Base-by-base conservation (phyloP, 805 yeast genomes). In the Metschnikowia reukaufii region DNA sequence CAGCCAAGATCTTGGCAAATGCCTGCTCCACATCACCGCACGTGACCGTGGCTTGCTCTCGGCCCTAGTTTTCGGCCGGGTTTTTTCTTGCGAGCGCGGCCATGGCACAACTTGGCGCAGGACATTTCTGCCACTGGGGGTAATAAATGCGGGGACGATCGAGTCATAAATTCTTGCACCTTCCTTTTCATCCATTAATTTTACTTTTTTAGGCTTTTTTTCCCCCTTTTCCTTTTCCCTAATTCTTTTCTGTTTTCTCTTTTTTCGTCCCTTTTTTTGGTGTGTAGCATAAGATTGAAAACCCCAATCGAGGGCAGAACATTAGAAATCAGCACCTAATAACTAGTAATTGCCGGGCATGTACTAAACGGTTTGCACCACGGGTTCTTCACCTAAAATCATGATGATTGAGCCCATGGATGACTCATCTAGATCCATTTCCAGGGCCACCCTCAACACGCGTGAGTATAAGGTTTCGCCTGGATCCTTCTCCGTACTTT, bases 381-480 rank as follows among this genome's bases (percentile, higher is more conserved):
- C 19, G 41, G 37, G 23, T 8, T 43, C 48, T 34, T 47, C 50
- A 19, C 44, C 30, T 25, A 50, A 18, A 12, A 46, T 50, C 27
- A 47, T 42, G 27, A 50, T 31, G 18, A 50, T 25, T n/a, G 50
- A 44, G 31, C 53, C 53, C 37, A 47, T 48, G 32, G 50, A 42
- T n/a, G 39, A 38, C 37, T 50, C 50, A 20, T 50, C 53, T n/a
- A 50, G 42, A 30, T 47, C 45, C 44, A 40, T 33, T 3, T 41
- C 50, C 38, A 36, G 20, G 16, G 53, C 53, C 17, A 36, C 50
- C 13, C 38, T 31, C 37, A 46, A 17, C 5, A 43, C 39, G n/a
- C 33, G 20, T 8, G 48, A 29, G 23, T 44, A 46, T 6, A 45
- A 42, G 20, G 25, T 45, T n/a, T 49, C 44, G 13, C n/a, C 43